Evolutionary conservation across 1,284 basidiomycete genomes (phyloP).

Genomic region (Cystobasidium slooffiae): DNA sequence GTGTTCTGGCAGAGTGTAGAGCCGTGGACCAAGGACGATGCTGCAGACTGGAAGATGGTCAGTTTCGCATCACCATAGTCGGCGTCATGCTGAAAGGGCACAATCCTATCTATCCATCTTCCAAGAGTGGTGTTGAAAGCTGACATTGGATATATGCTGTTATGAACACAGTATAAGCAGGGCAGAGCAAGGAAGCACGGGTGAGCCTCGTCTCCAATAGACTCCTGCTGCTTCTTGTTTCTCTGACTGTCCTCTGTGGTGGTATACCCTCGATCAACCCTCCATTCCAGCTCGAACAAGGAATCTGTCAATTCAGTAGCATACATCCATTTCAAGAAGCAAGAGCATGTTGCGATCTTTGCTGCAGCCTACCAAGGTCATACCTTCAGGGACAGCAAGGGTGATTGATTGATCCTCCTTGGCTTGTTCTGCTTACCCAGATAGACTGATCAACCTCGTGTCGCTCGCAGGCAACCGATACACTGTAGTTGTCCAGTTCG

Average conservation of each 20-base stretch:
- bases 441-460: background rate
- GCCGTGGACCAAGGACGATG: slow-evolving; percentile 78
- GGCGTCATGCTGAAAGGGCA: background rate
- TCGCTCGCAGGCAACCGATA: slow-evolving; percentile 73
- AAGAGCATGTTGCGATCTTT: slow-evolving; percentile 73
- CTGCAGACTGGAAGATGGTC: slow-evolving; percentile 66
- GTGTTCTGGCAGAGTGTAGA: slow-evolving; percentile 91
- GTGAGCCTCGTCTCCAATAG: background rate
- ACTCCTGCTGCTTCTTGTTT: background rate
- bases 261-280: background rate
- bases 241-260: background rate
- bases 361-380: slow-evolving; percentile 89
- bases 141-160: slow-evolving; percentile 71
- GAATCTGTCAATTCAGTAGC: slow-evolving; percentile 84
- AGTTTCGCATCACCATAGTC: slow-evolving; percentile 56
- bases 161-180: slow-evolving; percentile 62
- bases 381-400: slow-evolving; percentile 85
- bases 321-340: slow-evolving; percentile 84
- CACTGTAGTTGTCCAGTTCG: slow-evolving; percentile 87
- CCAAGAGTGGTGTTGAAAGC: slow-evolving; percentile 53
- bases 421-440: background rate
- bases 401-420: slow-evolving; percentile 60
- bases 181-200: slow-evolving; percentile 48
- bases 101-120: background rate
- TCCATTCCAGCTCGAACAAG: slow-evolving; percentile 61